Percentiles rank a stretch among this genome's conserved stretches.
Evolutionary conservation across 768 basidiomycete species (phyloP).

Genomic region (Leccinum longicurvipes): DNA sequence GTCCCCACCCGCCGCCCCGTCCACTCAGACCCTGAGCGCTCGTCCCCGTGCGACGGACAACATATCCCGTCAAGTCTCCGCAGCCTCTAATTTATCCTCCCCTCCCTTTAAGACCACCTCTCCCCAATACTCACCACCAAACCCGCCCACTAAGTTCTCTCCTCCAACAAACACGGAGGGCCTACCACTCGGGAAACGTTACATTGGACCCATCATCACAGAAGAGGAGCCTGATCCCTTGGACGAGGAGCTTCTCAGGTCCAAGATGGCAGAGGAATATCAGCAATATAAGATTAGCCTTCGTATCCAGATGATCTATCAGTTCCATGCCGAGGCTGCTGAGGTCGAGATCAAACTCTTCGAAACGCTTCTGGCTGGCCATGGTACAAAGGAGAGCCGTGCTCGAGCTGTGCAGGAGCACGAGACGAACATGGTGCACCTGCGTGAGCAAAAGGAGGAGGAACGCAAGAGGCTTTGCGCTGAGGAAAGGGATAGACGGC

Average conservation of each 20-base stretch:
- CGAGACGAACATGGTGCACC: slow-evolving; percentile 31
- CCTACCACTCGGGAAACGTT: slow-evolving; percentile 28
- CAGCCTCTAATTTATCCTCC: slow-evolving; percentile 21
- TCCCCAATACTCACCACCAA: slow-evolving; percentile 29
- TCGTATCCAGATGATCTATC: slow-evolving; percentile 34
- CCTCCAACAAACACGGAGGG: slow-evolving; percentile 21
- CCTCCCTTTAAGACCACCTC: slow-evolving; percentile 19
- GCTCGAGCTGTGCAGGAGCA: slow-evolving; percentile 30
- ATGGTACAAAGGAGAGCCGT: slow-evolving; percentile 31
- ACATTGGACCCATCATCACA: slow-evolving; percentile 29
- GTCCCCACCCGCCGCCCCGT: not conserved
- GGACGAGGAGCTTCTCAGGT: slow-evolving; percentile 28
- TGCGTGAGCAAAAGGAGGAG: slow-evolving; percentile 32
- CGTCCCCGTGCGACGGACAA: slow-evolving; percentile 28
- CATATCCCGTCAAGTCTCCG: slow-evolving; percentile 30
- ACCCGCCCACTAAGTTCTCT: slow-evolving; percentile 22
- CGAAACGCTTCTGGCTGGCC: slow-evolving; percentile 20
- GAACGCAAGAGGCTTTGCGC: slow-evolving; percentile 30
- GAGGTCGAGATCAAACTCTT: slow-evolving; percentile 31
- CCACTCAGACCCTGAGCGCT: slow-evolving; percentile 12
- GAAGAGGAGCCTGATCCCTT: slow-evolving; percentile 29
- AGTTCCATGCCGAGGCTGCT: slow-evolving; percentile 31
- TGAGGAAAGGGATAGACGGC: slow-evolving; percentile 27
- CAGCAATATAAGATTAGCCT: slow-evolving; percentile 30
- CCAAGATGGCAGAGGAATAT: slow-evolving; percentile 33